Conservation (phyloP, 768 basidiomycete species). For the Kwoniella sp. region DNA sequence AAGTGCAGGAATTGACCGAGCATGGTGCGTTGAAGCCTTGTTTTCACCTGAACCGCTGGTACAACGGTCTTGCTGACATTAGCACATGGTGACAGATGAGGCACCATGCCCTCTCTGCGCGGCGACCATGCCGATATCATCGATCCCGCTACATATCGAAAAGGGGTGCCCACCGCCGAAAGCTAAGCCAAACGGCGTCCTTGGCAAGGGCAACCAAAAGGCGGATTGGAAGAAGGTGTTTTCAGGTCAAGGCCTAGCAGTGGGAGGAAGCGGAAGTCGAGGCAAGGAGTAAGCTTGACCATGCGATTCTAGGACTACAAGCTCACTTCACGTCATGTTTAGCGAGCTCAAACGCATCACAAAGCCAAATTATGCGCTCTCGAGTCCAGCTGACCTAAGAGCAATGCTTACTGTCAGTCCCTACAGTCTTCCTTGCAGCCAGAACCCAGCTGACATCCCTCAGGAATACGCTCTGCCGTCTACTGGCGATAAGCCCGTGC, state of each 20-base stretch:
- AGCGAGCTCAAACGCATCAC: conserved; percentile 36
- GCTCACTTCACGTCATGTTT: neutral
- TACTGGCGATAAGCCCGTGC: conserved; percentile 34
- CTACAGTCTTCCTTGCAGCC: neutral
- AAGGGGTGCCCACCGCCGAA: conserved; percentile 54
- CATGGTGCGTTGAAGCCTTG: conserved; percentile 33
- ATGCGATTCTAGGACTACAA: neutral
- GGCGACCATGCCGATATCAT: conserved; percentile 53
- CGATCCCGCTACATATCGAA: conserved; percentile 67
- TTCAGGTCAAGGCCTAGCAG: conserved; percentile 21
- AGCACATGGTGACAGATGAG: conserved; percentile 19
- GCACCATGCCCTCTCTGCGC: conserved; percentile 65
- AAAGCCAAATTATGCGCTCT: conserved; percentile 45
- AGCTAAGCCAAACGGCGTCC: conserved; percentile 4
- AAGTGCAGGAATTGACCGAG: conserved; percentile 19
- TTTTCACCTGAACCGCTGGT: too few relatives aligned
- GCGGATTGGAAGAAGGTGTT: conserved; percentile 47
- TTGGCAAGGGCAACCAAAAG: conserved; percentile 30
- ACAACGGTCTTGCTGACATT: neutral
- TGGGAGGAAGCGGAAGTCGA: too few relatives aligned
- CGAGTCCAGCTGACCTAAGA: conserved; percentile 38
- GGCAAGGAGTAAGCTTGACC: conserved; percentile 23
- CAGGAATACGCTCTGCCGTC: conserved; percentile 37
- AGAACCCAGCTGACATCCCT: neutral
- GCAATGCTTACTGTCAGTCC: conserved; percentile 20